A percentile compares a stretch with the other conserved stretches of the same genome.
phyloP scores from a whole-genome alignment of 345 rosid species.

The Gossypium herbaceum region DNA sequence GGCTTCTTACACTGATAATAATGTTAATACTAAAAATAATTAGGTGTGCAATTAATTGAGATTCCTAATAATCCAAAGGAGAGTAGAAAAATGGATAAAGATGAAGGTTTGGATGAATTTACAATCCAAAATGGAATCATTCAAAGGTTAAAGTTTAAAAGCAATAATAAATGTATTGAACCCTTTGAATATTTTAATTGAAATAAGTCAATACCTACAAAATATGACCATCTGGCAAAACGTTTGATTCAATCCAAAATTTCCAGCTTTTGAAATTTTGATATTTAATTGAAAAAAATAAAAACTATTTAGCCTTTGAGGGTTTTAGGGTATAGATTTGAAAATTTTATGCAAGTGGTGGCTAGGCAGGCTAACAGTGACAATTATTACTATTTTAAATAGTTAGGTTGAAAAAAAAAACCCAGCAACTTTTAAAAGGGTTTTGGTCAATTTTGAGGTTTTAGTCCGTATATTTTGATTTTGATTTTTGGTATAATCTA shows the following conservation, averaged over 20 bases:
- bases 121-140: not conserved
- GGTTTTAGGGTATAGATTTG: not conserved
- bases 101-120: not conserved
- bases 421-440: too few species aligned
- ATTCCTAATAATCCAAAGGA: not conserved
- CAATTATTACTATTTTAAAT: not conserved
- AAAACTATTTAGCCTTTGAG: not conserved
- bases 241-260: not conserved
- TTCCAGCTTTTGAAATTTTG: not conserved
- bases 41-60: not conserved
- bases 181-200: not conserved
- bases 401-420: too few species aligned
- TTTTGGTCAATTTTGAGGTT: too few species aligned
- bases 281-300: not conserved
- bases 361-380: not conserved
- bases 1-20: rapidly evolving
- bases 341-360: not conserved
- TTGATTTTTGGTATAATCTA: too few species aligned
- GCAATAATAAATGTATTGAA: not conserved
- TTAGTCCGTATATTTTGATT: too few species aligned
- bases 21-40: not conserved
- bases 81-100: not conserved
- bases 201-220: constrained; percentile 8
- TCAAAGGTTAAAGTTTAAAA: not conserved
- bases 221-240: not conserved